A percentile compares a stretch with the other conserved stretches of the same genome.
Conservation (phyloP, 1,284 basidiomycete species). For the Cutaneotrichosporon sp. region DNA sequence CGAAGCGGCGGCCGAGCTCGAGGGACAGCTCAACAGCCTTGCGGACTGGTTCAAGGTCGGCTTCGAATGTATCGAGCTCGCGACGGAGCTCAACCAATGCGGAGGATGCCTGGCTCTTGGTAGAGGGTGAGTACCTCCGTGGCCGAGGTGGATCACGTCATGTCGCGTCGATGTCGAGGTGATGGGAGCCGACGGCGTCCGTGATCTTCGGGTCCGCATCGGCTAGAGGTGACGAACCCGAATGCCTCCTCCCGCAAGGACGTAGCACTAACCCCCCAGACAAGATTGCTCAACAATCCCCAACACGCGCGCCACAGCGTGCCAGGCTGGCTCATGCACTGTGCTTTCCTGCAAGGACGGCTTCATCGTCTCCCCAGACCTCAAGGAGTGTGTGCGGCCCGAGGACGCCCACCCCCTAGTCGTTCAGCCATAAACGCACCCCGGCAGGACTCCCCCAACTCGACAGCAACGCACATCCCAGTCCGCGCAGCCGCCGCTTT, state of each 20-base stretch:
- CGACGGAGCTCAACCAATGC: slow-evolving; percentile 45
- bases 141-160: too few relatives aligned
- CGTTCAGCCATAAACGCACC: slow-evolving; percentile 1
- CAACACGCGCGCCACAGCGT: slow-evolving; percentile 43
- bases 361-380: slow-evolving; percentile 41
- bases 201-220: too few relatives aligned
- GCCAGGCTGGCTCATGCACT: slow-evolving; percentile 38
- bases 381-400: slow-evolving; percentile 28
- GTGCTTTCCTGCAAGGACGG: slow-evolving; percentile 47
- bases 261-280: slow-evolving; percentile 21
- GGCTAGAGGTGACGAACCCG: too few relatives aligned
- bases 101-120: slow-evolving; percentile 48
- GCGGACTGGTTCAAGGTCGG: slow-evolving; percentile 50
- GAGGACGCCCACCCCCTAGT: neutral
- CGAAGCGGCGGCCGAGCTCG: slow-evolving; percentile 27
- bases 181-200: too few relatives aligned
- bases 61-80: slow-evolving; percentile 50
- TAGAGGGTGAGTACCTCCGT: slow-evolving; percentile 36
- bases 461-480: too few relatives aligned
- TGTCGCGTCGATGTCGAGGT: neutral
- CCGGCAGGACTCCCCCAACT: too few relatives aligned
- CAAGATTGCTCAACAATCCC: slow-evolving; percentile 48
- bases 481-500: too few relatives aligned
- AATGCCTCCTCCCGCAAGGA: too few relatives aligned
- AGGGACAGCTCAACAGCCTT: slow-evolving; percentile 33